These are phyloP conservation scores for Cicer arietinum DNA, from an alignment of 306 rosid genomes.

Conservation along the genomic window DNA sequence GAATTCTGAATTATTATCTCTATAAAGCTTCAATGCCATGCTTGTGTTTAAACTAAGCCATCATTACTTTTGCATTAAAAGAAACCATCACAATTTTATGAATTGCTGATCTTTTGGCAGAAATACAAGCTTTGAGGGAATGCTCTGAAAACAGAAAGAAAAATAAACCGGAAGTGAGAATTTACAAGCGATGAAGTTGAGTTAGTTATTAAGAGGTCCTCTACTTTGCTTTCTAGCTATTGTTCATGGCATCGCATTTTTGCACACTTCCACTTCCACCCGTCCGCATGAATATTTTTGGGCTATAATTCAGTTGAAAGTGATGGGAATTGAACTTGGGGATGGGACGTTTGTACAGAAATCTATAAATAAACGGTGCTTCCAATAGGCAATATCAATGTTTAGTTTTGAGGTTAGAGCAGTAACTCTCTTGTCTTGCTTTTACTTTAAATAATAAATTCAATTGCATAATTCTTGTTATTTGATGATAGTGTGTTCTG, in stretches of 20 bases:
- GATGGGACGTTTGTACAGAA: constrained; percentile 13
- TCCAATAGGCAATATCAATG: neutral
- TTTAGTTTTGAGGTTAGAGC: constrained; percentile 1
- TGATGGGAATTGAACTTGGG: constrained; percentile 11
- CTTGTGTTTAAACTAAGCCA: neutral
- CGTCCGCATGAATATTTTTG: constrained; percentile 20
- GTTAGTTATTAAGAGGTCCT: constrained; percentile 6
- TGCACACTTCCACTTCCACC: constrained; percentile 24
- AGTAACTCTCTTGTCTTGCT: neutral
- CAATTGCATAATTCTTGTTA: neutral
- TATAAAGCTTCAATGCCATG: neutral
- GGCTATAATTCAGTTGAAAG: constrained; percentile 24
- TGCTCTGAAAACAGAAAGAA: constrained; percentile 69
- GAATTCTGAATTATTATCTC: neutral
- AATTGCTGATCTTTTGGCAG: constrained; percentile 40
- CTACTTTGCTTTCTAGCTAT: constrained; percentile 16
- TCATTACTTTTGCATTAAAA: neutral
- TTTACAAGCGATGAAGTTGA: constrained; percentile 23
- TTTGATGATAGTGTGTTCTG: constrained; percentile 21
- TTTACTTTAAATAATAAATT: neutral
- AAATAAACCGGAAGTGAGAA: constrained; percentile 38
- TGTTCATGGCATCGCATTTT: constrained; percentile 2
- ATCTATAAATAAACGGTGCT: constrained; percentile 9
- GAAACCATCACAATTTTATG: neutral
- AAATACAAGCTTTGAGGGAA: constrained; percentile 79